Conservation (phyloP, 140 eudicot species). For the Flaveria floridana region DNA sequence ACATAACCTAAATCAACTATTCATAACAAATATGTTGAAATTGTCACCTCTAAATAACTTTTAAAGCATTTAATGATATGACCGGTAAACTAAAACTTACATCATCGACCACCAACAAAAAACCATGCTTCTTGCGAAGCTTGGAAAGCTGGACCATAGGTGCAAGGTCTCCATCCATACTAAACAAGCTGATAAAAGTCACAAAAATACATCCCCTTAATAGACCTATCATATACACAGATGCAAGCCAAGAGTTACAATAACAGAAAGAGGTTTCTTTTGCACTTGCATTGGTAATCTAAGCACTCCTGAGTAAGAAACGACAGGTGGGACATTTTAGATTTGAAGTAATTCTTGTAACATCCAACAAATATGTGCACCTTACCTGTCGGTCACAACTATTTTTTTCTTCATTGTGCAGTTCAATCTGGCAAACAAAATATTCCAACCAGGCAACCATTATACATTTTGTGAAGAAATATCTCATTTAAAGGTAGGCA, state of each 20-base stretch:
- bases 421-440: conserved; percentile 51
- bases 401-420: conserved; percentile 73
- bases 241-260: conserved; percentile 25
- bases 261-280: background rate
- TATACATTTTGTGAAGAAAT: conserved; percentile 14
- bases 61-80: background rate
- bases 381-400: conserved; percentile 91
- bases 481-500: background rate
- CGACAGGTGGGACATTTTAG: background rate
- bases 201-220: conserved; percentile 34
- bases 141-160: conserved; percentile 82
- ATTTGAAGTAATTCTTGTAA: background rate
- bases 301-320: background rate
- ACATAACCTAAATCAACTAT: conserved; percentile 4
- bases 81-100: conserved; percentile 47
- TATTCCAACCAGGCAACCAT: background rate
- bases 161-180: conserved; percentile 99
- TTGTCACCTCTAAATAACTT: background rate
- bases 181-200: conserved; percentile 78
- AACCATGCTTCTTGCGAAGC: conserved; percentile 89
- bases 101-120: conserved; percentile 94
- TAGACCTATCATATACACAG: conserved; percentile 31
- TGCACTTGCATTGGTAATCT: conserved; percentile 4
- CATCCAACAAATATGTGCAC: conserved; percentile 11
- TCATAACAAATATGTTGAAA: background rate